Conservation (phyloP, 139 green algal genomes). For the Zygnema cylindricum region DNA sequence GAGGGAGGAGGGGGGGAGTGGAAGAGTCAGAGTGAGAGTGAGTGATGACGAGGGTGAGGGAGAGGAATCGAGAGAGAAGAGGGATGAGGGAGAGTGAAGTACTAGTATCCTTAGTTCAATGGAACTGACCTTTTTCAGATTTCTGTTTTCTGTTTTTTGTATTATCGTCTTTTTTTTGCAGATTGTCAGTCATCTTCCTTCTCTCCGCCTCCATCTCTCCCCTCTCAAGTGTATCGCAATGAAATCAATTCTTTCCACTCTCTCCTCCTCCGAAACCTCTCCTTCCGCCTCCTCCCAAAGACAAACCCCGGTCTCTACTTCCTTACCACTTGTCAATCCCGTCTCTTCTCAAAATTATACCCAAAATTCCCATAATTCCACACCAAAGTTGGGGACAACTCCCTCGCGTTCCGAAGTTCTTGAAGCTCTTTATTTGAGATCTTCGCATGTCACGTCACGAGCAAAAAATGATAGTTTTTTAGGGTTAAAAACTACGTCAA, state of each 20-base stretch:
- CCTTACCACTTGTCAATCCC: background rate
- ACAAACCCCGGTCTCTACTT: background rate
- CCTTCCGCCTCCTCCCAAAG: conserved; percentile 1
- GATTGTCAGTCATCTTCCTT: conserved; percentile 4
- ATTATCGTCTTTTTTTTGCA: background rate
- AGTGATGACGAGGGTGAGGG: background rate
- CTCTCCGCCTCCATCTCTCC: conserved; percentile 13
- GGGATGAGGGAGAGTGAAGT: background rate
- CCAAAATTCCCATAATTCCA: background rate
- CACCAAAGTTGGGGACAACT: background rate
- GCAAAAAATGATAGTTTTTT: no score
- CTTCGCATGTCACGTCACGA: no score
- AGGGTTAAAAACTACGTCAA: no score
- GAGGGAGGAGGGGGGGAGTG: no score
- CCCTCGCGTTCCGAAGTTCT: background rate
- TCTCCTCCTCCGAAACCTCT: conserved; percentile 6
- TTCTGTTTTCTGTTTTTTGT: background rate
- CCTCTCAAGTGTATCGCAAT: background rate
- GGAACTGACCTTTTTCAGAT: background rate
- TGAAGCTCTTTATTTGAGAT: conserved; percentile 9
- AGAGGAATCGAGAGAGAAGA: background rate
- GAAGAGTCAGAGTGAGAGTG: background rate
- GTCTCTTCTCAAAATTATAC: background rate
- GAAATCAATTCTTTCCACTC: conserved; percentile 1
- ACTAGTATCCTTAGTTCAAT: background rate